Percentiles rank a stretch among this genome's conserved stretches.
Conservation (phyloP, 495 filamentous ascomycete genomes). For the Clavariopsis aquatica region DNA sequence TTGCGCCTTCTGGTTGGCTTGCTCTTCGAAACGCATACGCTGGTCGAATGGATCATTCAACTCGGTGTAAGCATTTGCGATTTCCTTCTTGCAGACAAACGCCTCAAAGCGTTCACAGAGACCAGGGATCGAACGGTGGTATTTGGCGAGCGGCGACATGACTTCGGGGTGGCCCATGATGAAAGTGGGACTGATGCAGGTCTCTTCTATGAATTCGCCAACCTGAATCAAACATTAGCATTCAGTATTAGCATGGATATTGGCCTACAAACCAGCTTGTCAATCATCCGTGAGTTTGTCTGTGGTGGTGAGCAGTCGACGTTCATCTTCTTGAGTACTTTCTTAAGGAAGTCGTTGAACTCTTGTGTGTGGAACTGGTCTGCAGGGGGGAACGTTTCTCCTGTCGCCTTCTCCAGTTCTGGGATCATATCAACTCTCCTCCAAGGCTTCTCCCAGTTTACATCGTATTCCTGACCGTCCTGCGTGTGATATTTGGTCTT, state of each 20-base stretch:
- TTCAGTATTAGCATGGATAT: background rate
- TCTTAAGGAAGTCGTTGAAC: slow-evolving; percentile 82
- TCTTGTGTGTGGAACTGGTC: slow-evolving; percentile 87
- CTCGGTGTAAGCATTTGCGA: slow-evolving; percentile 95
- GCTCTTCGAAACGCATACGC: slow-evolving; percentile 91
- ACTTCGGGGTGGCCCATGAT: slow-evolving; percentile 89
- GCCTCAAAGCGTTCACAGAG: slow-evolving; percentile 97
- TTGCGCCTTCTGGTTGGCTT: slow-evolving; percentile 91
- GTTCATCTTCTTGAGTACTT: slow-evolving; percentile 80
- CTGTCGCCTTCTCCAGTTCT: slow-evolving; percentile 81
- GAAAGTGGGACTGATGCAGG: slow-evolving; percentile 93
- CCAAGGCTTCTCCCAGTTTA: slow-evolving; percentile 98
- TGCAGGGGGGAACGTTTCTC: slow-evolving; percentile 88
- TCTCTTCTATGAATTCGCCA: slow-evolving; percentile 91
- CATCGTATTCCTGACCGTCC: slow-evolving; percentile 76
- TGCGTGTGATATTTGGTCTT: slow-evolving; percentile 81
- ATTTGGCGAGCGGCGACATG: slow-evolving; percentile 98
- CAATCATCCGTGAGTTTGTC: slow-evolving; percentile 96
- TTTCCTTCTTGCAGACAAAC: slow-evolving; percentile 97
- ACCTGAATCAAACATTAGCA: slow-evolving; percentile 10
- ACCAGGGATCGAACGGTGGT: slow-evolving; percentile 76
- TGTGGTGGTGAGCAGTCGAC: slow-evolving; percentile 86
- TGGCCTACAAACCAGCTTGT: slow-evolving; percentile 71
- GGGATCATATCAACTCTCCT: slow-evolving; percentile 95
- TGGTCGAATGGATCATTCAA: slow-evolving; percentile 97